Percentiles rank a stretch among this genome's conserved stretches.
These are phyloP conservation scores for Trametes cingulata DNA, from an alignment of 768 basidiomycete genomes.

Conservation along the genomic window DNA sequence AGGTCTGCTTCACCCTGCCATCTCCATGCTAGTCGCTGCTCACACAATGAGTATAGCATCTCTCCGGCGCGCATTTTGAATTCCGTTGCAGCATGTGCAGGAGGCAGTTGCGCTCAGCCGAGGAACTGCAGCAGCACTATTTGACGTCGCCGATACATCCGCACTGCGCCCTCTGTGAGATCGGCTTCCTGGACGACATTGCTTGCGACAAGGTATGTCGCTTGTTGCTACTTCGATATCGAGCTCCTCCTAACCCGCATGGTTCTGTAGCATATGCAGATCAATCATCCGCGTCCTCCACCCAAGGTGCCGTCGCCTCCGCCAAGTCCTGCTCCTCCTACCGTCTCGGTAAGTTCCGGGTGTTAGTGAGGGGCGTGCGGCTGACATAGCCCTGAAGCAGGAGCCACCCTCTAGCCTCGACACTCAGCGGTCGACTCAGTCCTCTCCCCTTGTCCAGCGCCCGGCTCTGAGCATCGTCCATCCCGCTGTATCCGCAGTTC, in stretches of 20 bases:
- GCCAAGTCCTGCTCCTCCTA: neutral
- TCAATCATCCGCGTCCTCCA: slow-evolving; percentile 11
- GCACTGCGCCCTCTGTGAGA: slow-evolving; percentile 22
- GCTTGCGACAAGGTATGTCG: slow-evolving; percentile 20
- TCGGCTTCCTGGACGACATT: slow-evolving; percentile 23
- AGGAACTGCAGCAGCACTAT: slow-evolving; percentile 17
- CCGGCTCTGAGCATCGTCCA: neutral
- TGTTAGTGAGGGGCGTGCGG: neutral
- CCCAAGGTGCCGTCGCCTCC: neutral
- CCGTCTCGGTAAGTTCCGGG: neutral
- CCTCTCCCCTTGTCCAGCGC: slow-evolving; percentile 12
- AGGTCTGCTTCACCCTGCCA: neutral
- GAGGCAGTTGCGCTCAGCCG: slow-evolving; percentile 4
- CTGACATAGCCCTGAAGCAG: neutral
- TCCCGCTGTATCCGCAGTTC: neutral
- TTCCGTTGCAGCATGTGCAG: slow-evolving; percentile 14
- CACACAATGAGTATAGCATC: slow-evolving; percentile 4
- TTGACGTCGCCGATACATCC: slow-evolving; percentile 23
- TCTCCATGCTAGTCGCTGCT: neutral
- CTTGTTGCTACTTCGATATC: too few relatives aligned
- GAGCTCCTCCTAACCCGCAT: neutral
- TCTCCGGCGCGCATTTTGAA: slow-evolving; percentile 5
- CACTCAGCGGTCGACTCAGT: slow-evolving; percentile 5
- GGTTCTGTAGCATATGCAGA: slow-evolving; percentile 9
- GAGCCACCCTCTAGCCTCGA: neutral